phyloP scores from a whole-genome alignment of 148 eudicot genomes.

The Suaeda aralocaspica region DNA sequence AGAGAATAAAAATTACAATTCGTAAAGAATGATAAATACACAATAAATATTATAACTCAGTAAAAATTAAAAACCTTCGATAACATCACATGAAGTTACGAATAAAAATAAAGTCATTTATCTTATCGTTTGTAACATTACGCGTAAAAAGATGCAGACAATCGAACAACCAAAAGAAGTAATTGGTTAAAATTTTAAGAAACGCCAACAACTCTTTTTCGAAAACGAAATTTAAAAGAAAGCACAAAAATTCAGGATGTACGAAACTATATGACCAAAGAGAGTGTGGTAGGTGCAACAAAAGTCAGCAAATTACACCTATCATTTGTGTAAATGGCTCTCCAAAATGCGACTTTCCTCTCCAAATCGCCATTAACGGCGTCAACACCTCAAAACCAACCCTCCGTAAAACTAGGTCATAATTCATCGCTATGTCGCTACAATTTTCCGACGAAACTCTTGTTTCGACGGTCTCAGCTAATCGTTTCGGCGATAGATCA shows the following conservation, averaged over 20 bases:
- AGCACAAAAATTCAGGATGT: neutral
- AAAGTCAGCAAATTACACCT: conserved; percentile 17
- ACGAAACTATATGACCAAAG: neutral
- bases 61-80: no score
- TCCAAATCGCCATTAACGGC: conserved; percentile 13
- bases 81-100: no score
- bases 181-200: no score
- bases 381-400: neutral
- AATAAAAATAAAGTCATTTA: no score
- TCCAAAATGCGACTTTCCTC: conserved; percentile 22
- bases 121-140: no score
- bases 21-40: no score
- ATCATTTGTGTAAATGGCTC: conserved; percentile 25
- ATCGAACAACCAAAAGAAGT: no score
- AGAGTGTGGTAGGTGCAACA: conserved; percentile 20
- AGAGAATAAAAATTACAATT: no score
- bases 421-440: neutral
- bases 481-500: conserved; percentile 36
- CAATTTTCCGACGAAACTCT: conserved; percentile 6
- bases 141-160: no score
- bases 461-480: neutral
- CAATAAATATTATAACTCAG: no score
- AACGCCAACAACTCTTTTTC: no score
- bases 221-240: no score
- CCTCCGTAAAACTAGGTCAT: neutral